Base-by-base conservation (phyloP, 1,139 yeast species). In the Candida glucosophila region DNA sequence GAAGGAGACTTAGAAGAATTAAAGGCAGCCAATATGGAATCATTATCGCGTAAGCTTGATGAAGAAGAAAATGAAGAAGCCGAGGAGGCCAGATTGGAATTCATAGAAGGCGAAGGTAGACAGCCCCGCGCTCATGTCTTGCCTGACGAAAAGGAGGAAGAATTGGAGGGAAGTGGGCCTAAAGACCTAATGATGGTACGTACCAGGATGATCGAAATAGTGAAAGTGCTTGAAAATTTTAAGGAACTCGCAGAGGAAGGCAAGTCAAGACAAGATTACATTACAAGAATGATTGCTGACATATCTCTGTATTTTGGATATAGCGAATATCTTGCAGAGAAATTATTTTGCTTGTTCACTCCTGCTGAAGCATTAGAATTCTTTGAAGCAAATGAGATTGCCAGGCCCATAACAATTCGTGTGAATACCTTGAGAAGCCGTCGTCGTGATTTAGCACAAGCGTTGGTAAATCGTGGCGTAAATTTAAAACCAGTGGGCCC, bases 351-450 rank as follows among this genome's bases (percentile, higher is more conserved):
- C 44, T 66, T 90, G 35, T 92, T 92, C 52, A 74, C 92, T 11
- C 97, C 97, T 19, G 69, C 90, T 11, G 99, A 92, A 61, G 98
- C 98, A 11, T 73, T 92, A 70, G 98, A 90, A 55, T 92, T 92
- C 49, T 92, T 92, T 43, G 98, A 92, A 62, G 97, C 98, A 24
- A 90, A 90, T 58, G 99, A 92, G 60, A 83, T 88, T 32, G 82
- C 95, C 18, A 73, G 99, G 54, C 99, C 99, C 23, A 71, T 90
- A 31, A 90, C 98, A 16, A 88, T 92, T 41, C 79, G 99, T 64
- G 86, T 98, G 19, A 92, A 92, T 55, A 92, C 98, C 14, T 66
- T 92, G 38, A 82, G 81, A 48, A 82, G 97, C 4, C 77, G 95
- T 58, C 80, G 98, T 55, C 74, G 98, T 52, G 97, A 92, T 45